Conservation (phyloP, 2,329 filamentous ascomycete genomes). For the Ramularia endophylla region DNA sequence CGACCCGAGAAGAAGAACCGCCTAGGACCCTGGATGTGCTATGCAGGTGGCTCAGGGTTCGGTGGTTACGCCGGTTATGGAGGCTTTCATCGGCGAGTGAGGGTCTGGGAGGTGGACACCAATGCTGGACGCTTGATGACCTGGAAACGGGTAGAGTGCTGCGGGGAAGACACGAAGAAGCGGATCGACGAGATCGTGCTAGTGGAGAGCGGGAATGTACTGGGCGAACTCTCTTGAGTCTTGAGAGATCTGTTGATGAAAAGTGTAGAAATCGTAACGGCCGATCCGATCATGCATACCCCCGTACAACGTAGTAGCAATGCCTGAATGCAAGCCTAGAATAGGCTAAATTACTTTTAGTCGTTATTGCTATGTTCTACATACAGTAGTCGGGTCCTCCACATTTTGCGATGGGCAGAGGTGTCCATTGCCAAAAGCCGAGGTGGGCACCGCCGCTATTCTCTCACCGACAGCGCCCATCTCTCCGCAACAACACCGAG, state of each 20-base stretch:
- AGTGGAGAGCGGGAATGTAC: conserved; percentile 53
- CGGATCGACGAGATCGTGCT: conserved; percentile 56
- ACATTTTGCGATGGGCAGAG: too few species aligned
- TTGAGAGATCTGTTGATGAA: not conserved
- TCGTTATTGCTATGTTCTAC: conserved; percentile 1
- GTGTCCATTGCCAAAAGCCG: too few species aligned
- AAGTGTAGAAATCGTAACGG: too few species aligned
- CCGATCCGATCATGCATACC: too few species aligned
- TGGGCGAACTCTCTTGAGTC: conserved; percentile 23
- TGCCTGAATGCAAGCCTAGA: not conserved
- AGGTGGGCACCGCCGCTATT: not conserved
- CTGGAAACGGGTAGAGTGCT: conserved; percentile 79
- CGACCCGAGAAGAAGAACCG: conserved; percentile 12
- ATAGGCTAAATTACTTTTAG: conserved; percentile 7
- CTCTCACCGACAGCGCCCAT: not conserved
- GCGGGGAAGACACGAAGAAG: conserved; percentile 42
- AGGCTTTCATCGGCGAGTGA: conserved; percentile 73
- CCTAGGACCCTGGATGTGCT: conserved; percentile 84
- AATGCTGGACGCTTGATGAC: conserved; percentile 83
- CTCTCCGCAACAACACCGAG: conserved; percentile 8
- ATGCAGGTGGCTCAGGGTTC: conserved; percentile 84
- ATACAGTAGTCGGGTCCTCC: conserved; percentile 5
- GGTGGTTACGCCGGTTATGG: conserved; percentile 92
- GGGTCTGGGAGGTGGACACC: conserved; percentile 90
- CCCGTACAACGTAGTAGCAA: too few species aligned